Evolutionary conservation across 2,329 filamentous ascomycete genomes (phyloP), one percentile per base, ranked within the genome.

Genomic region (Pyrenophora seminiperda): DNA sequence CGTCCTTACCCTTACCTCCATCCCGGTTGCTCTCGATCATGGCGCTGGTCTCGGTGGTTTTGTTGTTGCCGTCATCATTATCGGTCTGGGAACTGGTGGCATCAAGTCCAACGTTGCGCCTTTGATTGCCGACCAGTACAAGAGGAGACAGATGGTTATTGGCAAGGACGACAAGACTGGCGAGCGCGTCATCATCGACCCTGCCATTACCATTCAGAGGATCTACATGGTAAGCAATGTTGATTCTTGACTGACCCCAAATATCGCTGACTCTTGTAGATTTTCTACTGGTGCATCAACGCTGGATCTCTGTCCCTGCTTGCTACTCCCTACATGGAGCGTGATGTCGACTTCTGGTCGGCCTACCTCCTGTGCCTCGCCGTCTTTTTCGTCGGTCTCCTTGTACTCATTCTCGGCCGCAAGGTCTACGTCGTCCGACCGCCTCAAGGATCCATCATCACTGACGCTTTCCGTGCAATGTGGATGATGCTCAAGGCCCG

Each of bases 71-170:
- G 76, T 89, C 42, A 75, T 90, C 34, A 81, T 91, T 66, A 82
- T 91, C 66, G 87, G 87, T 41, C 73, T 90, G 33, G 89, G 89
- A 47, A 90, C 88, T 3, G 89, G 89, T 60, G 87, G 89, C 69
- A 91, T 92, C 83, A 93, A 92, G 77, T 83, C 87, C 58, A 92
- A 92, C 67, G 88, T 92, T 39, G 75, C 77, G 13, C 77, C 77
- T 2, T 61, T 80, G 19, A 79, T 79, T 54, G 77, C 77, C 34
- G 77, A 80, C 50, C 77, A 80, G 56, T 79, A 79, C 61, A 72
- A 68, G 58, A 62, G 72, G 45, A 65, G 70, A 17, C 66, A 71
- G 41, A 77, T 76, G 73, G 72, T 70, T 27, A 65, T 79, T 54
- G 70, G 69, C 17, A 67, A 62, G 9, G 72, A 76, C 44, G 65